These are phyloP conservation scores for Diaporthe destruens DNA, from an alignment of 2,329 filamentous ascomycete genomes.

Conservation along the genomic window DNA sequence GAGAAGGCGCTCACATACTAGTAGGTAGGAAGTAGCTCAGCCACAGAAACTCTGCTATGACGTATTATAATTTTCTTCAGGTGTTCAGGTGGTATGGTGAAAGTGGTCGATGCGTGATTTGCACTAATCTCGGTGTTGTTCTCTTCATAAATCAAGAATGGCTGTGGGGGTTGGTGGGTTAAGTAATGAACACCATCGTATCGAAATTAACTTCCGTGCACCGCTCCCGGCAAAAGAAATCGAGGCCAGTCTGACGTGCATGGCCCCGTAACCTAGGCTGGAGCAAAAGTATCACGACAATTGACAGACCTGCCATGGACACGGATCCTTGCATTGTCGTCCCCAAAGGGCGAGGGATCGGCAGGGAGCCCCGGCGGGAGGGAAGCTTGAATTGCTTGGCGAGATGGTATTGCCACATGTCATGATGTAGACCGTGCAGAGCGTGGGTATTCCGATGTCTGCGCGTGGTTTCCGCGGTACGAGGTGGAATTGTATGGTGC, in stretches of 20 bases:
- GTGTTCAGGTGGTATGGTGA: too few relatives aligned
- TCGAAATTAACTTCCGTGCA: too few relatives aligned
- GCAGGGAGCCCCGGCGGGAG: slow-evolving; percentile 13
- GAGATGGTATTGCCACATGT: slow-evolving; percentile 7
- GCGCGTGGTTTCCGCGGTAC: slow-evolving; percentile 3
- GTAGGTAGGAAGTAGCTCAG: too few relatives aligned
- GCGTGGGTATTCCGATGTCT: slow-evolving; percentile 6
- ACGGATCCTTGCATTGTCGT: slow-evolving; percentile 18
- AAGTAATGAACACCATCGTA: not conserved
- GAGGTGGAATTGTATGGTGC: not conserved
- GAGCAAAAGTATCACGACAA: not conserved
- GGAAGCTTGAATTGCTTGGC: slow-evolving; percentile 25
- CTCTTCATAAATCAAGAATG: not conserved
- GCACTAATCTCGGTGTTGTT: not conserved
- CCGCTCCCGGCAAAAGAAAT: not conserved
- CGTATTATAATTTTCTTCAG: too few relatives aligned
- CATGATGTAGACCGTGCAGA: slow-evolving; percentile 26
- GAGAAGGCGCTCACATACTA: too few relatives aligned
- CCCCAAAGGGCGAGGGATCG: slow-evolving; percentile 14
- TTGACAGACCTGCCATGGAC: not conserved
- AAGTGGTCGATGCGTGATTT: too few relatives aligned
- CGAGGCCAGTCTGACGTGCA: not conserved
- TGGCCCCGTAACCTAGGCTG: not conserved
- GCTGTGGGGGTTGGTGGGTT: not conserved
- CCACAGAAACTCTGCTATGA: too few relatives aligned